Evolutionary conservation across 75 land plant species (phyloP).

Genomic region (Cupressus sempervirens): DNA sequence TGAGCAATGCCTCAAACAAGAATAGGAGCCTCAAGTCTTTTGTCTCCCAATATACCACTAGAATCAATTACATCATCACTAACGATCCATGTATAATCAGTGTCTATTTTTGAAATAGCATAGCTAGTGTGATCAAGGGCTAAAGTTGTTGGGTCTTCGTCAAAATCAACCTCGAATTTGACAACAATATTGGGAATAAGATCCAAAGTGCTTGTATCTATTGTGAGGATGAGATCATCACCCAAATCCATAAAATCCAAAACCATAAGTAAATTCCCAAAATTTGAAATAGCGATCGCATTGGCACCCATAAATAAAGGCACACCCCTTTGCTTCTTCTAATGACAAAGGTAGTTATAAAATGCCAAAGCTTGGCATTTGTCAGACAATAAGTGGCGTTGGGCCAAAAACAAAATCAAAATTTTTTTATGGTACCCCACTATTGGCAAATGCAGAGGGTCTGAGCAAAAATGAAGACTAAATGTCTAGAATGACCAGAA

Average conservation of each 20-base stretch:
- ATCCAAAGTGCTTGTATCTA: slow-evolving; percentile 66
- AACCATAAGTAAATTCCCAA: slow-evolving; percentile 51
- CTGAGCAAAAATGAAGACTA: no score
- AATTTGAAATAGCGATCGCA: no score
- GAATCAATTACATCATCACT: slow-evolving; percentile 66
- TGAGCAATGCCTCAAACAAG: no score
- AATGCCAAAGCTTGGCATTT: no score
- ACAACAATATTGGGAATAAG: slow-evolving; percentile 73
- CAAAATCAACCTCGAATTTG: slow-evolving; percentile 94
- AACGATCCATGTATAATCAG: slow-evolving; percentile 82
- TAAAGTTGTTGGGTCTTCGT: slow-evolving; percentile 76
- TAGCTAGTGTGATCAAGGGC: slow-evolving; percentile 88
- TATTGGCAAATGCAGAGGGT: no score
- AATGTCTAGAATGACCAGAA: no score
- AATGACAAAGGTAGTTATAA: no score
- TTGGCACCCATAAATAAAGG: no score
- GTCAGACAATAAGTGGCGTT: no score
- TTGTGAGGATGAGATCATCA: slow-evolving; percentile 82
- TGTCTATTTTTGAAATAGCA: slow-evolving; percentile 60
- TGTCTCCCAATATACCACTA: slow-evolving; percentile 67
- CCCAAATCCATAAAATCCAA: slow-evolving; percentile 92
- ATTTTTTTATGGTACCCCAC: no score
- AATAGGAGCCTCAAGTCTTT: slow-evolving; percentile 78
- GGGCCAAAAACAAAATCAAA: no score
- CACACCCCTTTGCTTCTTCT: no score